Conservation (phyloP, 306 rosid species). For the Herpetospermum pedunculosum region DNA sequence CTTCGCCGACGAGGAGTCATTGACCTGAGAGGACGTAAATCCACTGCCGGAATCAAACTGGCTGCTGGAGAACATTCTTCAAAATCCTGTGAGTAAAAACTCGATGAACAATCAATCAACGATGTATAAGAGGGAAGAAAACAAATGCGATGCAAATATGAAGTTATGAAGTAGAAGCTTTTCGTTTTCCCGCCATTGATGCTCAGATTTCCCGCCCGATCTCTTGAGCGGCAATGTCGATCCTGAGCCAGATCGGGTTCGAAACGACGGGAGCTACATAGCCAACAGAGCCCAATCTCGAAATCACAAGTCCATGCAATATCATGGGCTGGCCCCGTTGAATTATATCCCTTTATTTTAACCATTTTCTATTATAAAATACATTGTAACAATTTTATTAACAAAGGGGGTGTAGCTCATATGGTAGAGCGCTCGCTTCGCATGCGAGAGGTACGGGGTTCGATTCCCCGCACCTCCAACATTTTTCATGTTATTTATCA, state of each 20-base stretch:
- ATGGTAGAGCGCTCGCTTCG: too few relatives aligned
- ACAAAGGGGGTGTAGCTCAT: too few relatives aligned
- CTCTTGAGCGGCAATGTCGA: not conserved
- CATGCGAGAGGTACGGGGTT: too few relatives aligned
- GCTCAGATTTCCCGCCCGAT: conserved; percentile 27
- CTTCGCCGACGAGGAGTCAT: conserved; percentile 49
- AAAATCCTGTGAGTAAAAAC: conserved; percentile 25
- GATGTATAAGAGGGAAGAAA: not conserved
- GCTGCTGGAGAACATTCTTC: conserved; percentile 56
- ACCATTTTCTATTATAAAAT: too few relatives aligned
- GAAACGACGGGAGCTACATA: not conserved
- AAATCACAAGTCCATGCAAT: too few relatives aligned
- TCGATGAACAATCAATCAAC: not conserved
- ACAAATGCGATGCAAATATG: not conserved
- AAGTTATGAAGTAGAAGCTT: not conserved
- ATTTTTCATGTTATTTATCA: too few relatives aligned
- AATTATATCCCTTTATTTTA: too few relatives aligned
- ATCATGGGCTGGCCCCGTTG: too few relatives aligned
- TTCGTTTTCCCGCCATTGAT: conserved; percentile 39
- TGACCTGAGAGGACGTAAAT: conserved; percentile 42
- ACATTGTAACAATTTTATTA: too few relatives aligned
- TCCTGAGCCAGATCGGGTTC: not conserved
- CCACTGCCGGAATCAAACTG: conserved; percentile 73
- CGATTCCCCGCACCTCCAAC: too few relatives aligned
- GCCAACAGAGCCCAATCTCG: not conserved